Evolutionary conservation across 192 early-diverging fungal genomes (phyloP).

Genomic region (Funneliformis mosseae): DNA sequence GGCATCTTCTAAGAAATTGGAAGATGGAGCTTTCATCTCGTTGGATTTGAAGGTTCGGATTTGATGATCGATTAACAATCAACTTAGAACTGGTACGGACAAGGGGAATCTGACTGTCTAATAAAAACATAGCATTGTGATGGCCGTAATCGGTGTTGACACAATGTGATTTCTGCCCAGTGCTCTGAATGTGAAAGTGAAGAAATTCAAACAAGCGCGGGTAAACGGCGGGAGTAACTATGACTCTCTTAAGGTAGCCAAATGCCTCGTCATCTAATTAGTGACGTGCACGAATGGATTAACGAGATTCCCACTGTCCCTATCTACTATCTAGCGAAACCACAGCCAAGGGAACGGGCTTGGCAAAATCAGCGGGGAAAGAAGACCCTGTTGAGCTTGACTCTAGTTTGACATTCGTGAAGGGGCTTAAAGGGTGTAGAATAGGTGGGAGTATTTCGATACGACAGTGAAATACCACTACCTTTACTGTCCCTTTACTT

Average conservation of each 20-base stretch:
- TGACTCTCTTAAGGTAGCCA: constrained; percentile 32
- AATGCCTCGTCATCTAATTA: constrained; percentile 55
- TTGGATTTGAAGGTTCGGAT: constrained; percentile 10
- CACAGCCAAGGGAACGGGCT: constrained; percentile 71
- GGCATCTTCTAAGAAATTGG: background rate
- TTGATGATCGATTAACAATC: constrained; percentile 62
- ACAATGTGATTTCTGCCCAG: constrained; percentile 86
- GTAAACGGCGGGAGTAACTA: constrained; percentile 77
- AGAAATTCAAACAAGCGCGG: constrained; percentile 65
- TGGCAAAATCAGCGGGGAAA: constrained; percentile 68
- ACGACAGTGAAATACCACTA: constrained; percentile 64
- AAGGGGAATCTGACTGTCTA: constrained; percentile 69
- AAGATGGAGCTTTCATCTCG: too few relatives aligned
- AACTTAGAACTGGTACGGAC: constrained; percentile 83
- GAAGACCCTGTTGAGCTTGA: constrained; percentile 66
- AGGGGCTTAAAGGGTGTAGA: constrained; percentile 64
- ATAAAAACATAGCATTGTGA: constrained; percentile 89
- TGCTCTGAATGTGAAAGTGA: constrained; percentile 87
- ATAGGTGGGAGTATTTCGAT: constrained; percentile 57
- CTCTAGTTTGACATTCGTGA: constrained; percentile 65
- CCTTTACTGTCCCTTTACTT: constrained; percentile 62
- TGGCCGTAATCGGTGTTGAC: constrained; percentile 75
- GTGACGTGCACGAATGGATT: constrained; percentile 71
- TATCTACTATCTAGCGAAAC: constrained; percentile 73
- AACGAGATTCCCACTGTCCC: constrained; percentile 66